phyloP scores from a whole-genome alignment of 805 yeast genomes.

The Candida vaughaniae region DNA sequence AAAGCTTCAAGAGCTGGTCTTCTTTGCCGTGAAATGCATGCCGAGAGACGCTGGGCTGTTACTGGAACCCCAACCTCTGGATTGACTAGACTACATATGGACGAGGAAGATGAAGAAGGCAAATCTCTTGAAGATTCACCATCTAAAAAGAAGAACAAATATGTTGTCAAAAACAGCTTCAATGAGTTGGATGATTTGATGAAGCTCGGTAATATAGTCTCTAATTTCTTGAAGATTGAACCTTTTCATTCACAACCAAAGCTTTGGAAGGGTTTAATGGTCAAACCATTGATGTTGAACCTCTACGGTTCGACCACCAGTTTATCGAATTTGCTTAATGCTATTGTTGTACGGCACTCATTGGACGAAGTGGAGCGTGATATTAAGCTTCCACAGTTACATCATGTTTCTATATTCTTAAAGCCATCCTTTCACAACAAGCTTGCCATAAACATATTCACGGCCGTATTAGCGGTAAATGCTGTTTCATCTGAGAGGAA shows the following conservation, averaged over 20 bases:
- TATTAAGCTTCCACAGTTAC: conserved; percentile 55
- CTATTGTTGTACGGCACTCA: conserved; percentile 57
- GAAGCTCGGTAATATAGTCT: conserved; percentile 52
- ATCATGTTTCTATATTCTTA: conserved; percentile 57
- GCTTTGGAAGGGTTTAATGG: conserved; percentile 46
- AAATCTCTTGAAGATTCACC: conserved; percentile 13
- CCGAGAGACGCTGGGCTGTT: conserved; percentile 71
- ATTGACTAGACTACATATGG: conserved; percentile 55
- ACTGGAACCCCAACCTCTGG: conserved; percentile 80
- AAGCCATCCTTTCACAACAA: conserved; percentile 63
- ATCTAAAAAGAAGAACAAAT: conserved; percentile 26
- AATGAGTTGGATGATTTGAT: conserved; percentile 52
- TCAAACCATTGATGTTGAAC: conserved; percentile 47
- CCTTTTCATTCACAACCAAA: conserved; percentile 53
- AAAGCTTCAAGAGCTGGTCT: conserved; percentile 49
- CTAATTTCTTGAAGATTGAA: conserved; percentile 54
- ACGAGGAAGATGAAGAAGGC: conserved; percentile 23
- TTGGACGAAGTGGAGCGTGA: conserved; percentile 55
- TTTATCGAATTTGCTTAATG: conserved; percentile 41
- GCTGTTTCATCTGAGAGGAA: conserved; percentile 71
- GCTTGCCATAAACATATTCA: conserved; percentile 60
- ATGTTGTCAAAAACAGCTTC: conserved; percentile 49
- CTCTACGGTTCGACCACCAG: conserved; percentile 41
- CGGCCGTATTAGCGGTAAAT: conserved; percentile 67
- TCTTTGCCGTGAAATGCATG: conserved; percentile 46